Base-by-base conservation (phyloP, 768 basidiomycete species). In the Amanita rubescens region DNA sequence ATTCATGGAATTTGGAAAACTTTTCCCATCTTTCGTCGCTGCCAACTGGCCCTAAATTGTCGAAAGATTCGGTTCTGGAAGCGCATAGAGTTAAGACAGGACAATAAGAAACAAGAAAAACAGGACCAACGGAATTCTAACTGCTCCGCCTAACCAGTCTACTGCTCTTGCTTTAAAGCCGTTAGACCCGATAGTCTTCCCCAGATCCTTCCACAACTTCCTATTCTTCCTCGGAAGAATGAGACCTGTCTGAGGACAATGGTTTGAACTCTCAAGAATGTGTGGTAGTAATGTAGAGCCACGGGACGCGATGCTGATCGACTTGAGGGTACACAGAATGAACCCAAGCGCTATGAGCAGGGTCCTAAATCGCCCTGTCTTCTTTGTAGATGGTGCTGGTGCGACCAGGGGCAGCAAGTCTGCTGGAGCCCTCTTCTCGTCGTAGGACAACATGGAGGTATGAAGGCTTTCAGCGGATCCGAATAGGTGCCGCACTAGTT, bases 1-100 rank as follows among this genome's bases (percentile, higher is more conserved):
- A 83, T 14, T 73, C 70, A 49, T 84, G 82, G 63, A 85, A 77
- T 8, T 67, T 65, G 0, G 56, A 65, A 49, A 85, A 83, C 22
- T 68, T 73, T 30, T 78, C 69, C 82, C 82, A 85, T 19, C 79
- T 70, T 6, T 74, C 66, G 55, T 82, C 81, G 50, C 70, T 65
- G 10, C 72, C 75, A 46, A 80, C 67, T 8, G 70, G 65, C 9
- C 69, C 73, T 67, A 80, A 72, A 53, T 69, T 68, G 55, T 82
- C 79, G 55, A 66, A 80, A 3, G 74, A 75, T 60, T 81, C 78
- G 9, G 80, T 82, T 15, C 80, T 82, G 27, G 27, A n/a, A n/a
- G n/a, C n/a, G 20, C 34, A 6, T 47, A 7, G 17, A 3, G 35
- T 34, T 14, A 44, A 8, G 14, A 25, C 30, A 15, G 8, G 11